Percentiles rank a stretch among this genome's conserved stretches.
Evolutionary conservation across 2,329 filamentous ascomycete genomes (phyloP).

Genomic region (Bipolaris cookei): DNA sequence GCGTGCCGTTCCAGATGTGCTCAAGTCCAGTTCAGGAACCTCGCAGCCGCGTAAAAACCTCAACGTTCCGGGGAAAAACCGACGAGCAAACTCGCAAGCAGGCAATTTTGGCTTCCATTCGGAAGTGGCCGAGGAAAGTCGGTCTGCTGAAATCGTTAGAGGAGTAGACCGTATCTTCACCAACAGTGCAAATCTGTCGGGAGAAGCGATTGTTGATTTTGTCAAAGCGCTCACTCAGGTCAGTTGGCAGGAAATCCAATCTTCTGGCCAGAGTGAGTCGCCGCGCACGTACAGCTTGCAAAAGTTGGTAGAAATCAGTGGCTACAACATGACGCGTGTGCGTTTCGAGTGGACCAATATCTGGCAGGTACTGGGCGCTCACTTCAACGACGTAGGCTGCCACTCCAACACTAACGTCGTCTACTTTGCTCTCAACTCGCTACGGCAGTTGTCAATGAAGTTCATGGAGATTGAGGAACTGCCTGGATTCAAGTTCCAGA

Average conservation of each 20-base stretch:
- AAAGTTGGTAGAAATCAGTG: constrained; percentile 97
- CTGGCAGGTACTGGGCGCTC: constrained; percentile 95
- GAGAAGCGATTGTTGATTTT: constrained; percentile 94
- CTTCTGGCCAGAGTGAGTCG: constrained; percentile 92
- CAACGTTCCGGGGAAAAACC: constrained; percentile 63
- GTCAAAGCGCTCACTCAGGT: constrained; percentile 91
- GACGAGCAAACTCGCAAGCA: constrained; percentile 55
- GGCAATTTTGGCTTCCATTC: constrained; percentile 62
- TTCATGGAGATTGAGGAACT: constrained; percentile 99
- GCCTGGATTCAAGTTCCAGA: constrained; percentile 99
- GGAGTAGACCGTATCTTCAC: constrained; percentile 96
- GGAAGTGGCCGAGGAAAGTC: constrained; percentile 89
- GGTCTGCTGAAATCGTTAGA: constrained; percentile 90
- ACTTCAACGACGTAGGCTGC: constrained; percentile 97
- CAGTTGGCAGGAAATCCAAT: constrained; percentile 99
- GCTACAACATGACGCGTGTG: constrained; percentile 99
- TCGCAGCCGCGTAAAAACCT: constrained; percentile 69
- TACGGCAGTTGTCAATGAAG: constrained; percentile 95
- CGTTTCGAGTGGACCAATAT: constrained; percentile 98
- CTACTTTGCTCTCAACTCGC: constrained; percentile 93
- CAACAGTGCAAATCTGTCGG: constrained; percentile 89
- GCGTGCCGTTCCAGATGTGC: constrained; percentile 88
- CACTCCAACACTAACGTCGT: constrained; percentile 96
- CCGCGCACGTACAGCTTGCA: constrained; percentile 96
- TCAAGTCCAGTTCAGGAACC: constrained; percentile 69